Evolutionary conservation across 2,329 filamentous ascomycete genomes (phyloP), one percentile per base, ranked within the genome.

Genomic region (Orbilia ellipsospora): DNA sequence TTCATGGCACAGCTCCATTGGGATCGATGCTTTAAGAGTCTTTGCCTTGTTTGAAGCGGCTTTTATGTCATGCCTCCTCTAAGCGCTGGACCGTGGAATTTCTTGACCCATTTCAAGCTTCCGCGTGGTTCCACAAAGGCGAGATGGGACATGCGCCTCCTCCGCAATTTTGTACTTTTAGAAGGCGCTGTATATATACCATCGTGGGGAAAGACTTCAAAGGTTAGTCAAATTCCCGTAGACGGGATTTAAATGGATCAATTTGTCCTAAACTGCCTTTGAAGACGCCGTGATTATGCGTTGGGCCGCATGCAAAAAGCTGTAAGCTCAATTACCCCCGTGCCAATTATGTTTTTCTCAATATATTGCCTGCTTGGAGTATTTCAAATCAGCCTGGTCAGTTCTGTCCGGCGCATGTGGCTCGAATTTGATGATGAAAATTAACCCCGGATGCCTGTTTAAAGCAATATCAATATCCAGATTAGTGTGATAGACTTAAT

Each of bases 311-410:
- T 36, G 31, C 31, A 36, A 40, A 28, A 12, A 13, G 8, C 5
- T 15, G 42, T 20, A 57, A 67, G 59, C 51, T 64, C 57, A 26
- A 68, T 57, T 44, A 68, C 57, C 56, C 62, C 63, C 63, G 63
- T 51, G 62, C 56, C 70, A 54, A 20, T 52, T 36, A 36, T 36
- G 31, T 36, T 74, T 45, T 74, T 74, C 70, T 74, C 70, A 62
- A 60, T 26, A 68, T 68, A 68, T 68, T 68, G 45, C 64, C 64
- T 45, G 23, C 54, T 68, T 68, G 64, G 61, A 74, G 65, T 68
- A 74, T 74, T 74, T 64, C 50, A 74, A 74, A 74, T 74, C 50
- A 67, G 55, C 70, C 70, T 64, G 44, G 70, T 36, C 65, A 36
- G 51, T 44, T 60, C 62, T 18, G 23, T 57, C 56, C 70, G 57